These are phyloP conservation scores for Pyrenochaeta sp. DNA, from an alignment of 2,329 filamentous ascomycete species.

Conservation along the genomic window DNA sequence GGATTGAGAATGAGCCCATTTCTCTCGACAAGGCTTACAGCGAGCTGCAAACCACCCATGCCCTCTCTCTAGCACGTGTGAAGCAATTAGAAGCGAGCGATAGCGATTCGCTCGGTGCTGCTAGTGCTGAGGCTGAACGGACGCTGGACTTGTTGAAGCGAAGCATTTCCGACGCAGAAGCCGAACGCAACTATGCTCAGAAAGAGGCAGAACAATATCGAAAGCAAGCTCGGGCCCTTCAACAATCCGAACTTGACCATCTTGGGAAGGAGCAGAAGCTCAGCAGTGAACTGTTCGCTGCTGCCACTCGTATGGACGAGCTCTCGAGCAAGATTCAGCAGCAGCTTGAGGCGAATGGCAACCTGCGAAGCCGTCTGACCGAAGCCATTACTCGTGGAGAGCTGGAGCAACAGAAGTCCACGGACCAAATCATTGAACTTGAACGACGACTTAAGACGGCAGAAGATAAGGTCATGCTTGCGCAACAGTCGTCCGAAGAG, in stretches of 20 bases:
- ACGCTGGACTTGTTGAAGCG: conserved; percentile 72
- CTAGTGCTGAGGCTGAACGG: conserved; percentile 61
- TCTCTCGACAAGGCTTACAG: conserved; percentile 77
- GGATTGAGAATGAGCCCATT: conserved; percentile 63
- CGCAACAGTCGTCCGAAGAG: conserved; percentile 87
- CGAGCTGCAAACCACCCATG: conserved; percentile 76
- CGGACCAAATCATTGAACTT: conserved; percentile 81
- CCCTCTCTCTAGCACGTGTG: conserved; percentile 70
- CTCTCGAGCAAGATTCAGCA: conserved; percentile 79
- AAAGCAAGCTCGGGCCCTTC: conserved; percentile 66
- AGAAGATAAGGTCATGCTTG: conserved; percentile 82
- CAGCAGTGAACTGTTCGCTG: conserved; percentile 73
- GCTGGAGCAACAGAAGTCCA: conserved; percentile 79
- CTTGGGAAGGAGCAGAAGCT: conserved; percentile 69
- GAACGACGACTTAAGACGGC: conserved; percentile 80
- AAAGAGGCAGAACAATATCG: conserved; percentile 69
- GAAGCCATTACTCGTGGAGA: conserved; percentile 86
- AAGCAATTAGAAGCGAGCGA: conserved; percentile 66
- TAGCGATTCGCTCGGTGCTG: conserved; percentile 48
- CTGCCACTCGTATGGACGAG: conserved; percentile 79
- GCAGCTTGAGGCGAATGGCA: conserved; percentile 80
- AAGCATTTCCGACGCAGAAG: conserved; percentile 72
- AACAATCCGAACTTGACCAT: conserved; percentile 62
- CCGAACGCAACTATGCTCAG: conserved; percentile 75
- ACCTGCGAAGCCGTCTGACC: conserved; percentile 76